phyloP scores from a whole-genome alignment of 495 filamentous ascomycete genomes.

The Bombardia bombarda region DNA sequence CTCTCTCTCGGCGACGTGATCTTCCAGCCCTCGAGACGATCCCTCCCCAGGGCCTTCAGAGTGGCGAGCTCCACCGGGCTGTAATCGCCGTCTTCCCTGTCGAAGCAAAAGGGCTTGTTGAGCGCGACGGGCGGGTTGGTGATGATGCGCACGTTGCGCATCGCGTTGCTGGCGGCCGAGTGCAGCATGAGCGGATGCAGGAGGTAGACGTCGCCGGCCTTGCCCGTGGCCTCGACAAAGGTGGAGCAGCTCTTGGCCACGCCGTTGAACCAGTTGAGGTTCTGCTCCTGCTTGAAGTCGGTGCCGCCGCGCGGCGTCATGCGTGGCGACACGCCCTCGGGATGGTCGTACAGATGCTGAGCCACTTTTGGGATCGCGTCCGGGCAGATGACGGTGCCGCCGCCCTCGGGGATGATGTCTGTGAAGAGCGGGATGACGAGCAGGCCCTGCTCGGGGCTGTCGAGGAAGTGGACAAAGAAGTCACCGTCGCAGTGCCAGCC shows the following conservation, averaged over 20 bases:
- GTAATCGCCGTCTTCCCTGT: constrained; percentile 52
- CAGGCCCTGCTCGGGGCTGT: constrained; percentile 64
- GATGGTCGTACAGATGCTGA: constrained; percentile 53
- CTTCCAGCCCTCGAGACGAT: constrained; percentile 54
- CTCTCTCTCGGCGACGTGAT: constrained; percentile 45
- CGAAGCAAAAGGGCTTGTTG: constrained; percentile 56
- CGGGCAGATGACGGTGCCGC: constrained; percentile 61
- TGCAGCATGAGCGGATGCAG: constrained; percentile 71
- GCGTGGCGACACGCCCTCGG: constrained; percentile 59
- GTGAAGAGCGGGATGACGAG: constrained; percentile 64
- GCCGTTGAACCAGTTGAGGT: constrained; percentile 46
- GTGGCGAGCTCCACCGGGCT: constrained; percentile 65
- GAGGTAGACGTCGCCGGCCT: constrained; percentile 59
- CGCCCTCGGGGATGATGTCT: constrained; percentile 52
- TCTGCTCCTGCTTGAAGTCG: constrained; percentile 31
- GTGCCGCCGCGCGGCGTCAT: constrained; percentile 49
- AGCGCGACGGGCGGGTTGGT: constrained; percentile 64
- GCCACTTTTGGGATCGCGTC: constrained; percentile 52
- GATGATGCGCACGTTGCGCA: constrained; percentile 55
- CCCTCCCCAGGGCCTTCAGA: constrained; percentile 49
- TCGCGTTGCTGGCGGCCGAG: constrained; percentile 51
- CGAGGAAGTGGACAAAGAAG: constrained; percentile 69
- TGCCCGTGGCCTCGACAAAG: constrained; percentile 61
- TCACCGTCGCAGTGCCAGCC: constrained; percentile 73
- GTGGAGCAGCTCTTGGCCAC: constrained; percentile 35